Evolutionary conservation across 2,329 filamentous ascomycete genomes (phyloP).

Genomic region (Ceratocystis colombiana): DNA sequence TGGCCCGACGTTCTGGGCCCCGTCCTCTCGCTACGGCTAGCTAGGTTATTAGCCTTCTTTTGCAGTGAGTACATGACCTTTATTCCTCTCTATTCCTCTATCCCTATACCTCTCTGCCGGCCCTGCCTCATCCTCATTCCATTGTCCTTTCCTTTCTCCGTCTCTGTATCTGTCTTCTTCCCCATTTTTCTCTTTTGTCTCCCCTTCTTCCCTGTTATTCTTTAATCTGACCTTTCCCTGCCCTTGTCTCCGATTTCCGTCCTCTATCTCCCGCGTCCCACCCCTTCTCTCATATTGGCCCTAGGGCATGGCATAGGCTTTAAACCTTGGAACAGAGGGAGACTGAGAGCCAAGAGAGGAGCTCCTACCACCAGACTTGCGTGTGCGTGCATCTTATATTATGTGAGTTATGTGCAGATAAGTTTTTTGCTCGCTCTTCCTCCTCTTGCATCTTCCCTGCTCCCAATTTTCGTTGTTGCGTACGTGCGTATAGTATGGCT

Average conservation of each 20-base stretch:
- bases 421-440: not conserved
- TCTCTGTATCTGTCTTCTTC: not conserved
- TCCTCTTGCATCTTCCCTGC: not conserved
- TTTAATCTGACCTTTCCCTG: not conserved
- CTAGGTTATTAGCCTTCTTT: not conserved
- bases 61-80: not conserved
- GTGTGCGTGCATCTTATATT: not conserved
- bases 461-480: not conserved
- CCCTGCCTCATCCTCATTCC: no score
- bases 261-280: not conserved
- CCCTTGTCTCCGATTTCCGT: not conserved
- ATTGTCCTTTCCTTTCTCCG: not conserved
- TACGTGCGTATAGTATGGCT: not conserved
- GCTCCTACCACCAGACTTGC: not conserved
- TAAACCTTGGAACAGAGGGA: not conserved
- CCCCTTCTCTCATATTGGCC: not conserved
- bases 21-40: not conserved
- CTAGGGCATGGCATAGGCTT: not conserved
- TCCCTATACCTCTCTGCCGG: no score
- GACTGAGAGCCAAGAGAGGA: no score
- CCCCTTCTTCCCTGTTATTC: not conserved
- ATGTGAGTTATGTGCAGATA: not conserved
- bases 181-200: not conserved
- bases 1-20: not conserved
- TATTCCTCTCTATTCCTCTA: not conserved